Conservation (phyloP, 768 basidiomycete genomes). For the Leccinellum rugosiceps region DNA sequence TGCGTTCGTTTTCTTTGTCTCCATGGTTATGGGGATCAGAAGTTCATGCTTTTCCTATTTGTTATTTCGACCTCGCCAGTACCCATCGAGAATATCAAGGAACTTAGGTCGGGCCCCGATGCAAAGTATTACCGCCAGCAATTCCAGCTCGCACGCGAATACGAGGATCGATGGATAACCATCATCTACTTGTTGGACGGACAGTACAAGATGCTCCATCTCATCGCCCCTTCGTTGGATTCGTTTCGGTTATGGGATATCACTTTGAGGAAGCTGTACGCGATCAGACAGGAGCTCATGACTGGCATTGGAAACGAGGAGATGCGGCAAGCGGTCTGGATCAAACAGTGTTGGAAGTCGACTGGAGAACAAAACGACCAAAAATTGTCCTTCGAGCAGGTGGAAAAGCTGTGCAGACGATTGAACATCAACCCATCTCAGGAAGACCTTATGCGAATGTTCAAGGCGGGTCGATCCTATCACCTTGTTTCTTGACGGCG, state of each 20-base stretch:
- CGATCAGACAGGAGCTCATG: constrained; percentile 68
- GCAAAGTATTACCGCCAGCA: constrained; percentile 69
- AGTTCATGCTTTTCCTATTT: background rate
- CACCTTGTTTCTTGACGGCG: background rate
- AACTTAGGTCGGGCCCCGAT: constrained; percentile 72
- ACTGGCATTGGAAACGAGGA: constrained; percentile 61
- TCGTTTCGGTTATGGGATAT: constrained; percentile 62
- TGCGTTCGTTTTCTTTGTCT: constrained; percentile 32
- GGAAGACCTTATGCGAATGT: constrained; percentile 53
- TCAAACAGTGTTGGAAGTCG: constrained; percentile 78
- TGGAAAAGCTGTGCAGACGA: constrained; percentile 66
- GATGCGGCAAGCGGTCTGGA: constrained; percentile 68
- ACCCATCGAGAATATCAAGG: constrained; percentile 82
- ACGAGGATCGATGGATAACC: constrained; percentile 77
- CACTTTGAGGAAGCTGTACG: constrained; percentile 61
- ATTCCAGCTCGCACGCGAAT: constrained; percentile 58
- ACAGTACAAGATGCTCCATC: constrained; percentile 81
- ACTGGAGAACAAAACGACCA: constrained; percentile 62
- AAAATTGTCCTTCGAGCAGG: constrained; percentile 65
- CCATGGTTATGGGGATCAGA: too few relatives aligned
- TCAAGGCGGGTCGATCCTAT: constrained; percentile 42
- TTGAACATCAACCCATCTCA: constrained; percentile 61
- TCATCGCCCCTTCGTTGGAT: constrained; percentile 66
- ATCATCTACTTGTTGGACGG: constrained; percentile 78
- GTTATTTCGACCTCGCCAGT: constrained; percentile 44